Conservation (phyloP, 352 stramenopile genomes). For the Blastocystis sp. region DNA sequence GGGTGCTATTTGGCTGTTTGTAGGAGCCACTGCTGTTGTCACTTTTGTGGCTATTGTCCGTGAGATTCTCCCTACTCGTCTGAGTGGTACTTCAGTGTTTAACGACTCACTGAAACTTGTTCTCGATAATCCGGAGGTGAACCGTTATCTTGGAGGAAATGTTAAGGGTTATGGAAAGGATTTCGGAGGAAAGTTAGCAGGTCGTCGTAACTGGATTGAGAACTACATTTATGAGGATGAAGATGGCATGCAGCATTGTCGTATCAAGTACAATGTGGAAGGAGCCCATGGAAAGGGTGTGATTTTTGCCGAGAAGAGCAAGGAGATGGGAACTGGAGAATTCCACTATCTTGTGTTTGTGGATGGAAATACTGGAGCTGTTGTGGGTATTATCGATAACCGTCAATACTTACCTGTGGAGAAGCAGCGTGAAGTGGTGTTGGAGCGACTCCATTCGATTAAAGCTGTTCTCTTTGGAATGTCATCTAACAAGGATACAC, state of each 20-base stretch:
- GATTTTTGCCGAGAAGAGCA: slow-evolving; percentile 64
- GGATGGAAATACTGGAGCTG: slow-evolving; percentile 38
- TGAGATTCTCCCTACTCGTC: slow-evolving; percentile 63
- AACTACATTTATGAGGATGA: slow-evolving; percentile 64
- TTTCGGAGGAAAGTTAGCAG: slow-evolving; percentile 59
- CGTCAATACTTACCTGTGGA: slow-evolving; percentile 60
- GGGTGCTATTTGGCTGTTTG: slow-evolving; percentile 36
- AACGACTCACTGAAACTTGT: slow-evolving; percentile 61
- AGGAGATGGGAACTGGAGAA: slow-evolving; percentile 64
- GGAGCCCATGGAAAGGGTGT: slow-evolving; percentile 63
- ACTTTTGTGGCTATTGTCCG: slow-evolving; percentile 61
- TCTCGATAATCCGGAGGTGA: slow-evolving; percentile 62
- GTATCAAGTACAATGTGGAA: slow-evolving; percentile 66
- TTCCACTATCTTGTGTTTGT: slow-evolving; percentile 66
- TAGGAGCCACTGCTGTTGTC: slow-evolving; percentile 60
- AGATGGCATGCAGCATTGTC: slow-evolving; percentile 64
- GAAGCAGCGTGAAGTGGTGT: slow-evolving; percentile 64
- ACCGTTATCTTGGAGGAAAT: slow-evolving; percentile 62
- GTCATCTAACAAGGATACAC: slow-evolving; percentile 57
- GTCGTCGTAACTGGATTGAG: slow-evolving; percentile 64
- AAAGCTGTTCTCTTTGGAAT: slow-evolving; percentile 63
- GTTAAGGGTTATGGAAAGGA: slow-evolving; percentile 65
- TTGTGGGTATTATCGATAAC: slow-evolving; percentile 65
- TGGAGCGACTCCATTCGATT: slow-evolving; percentile 47
- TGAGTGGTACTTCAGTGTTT: slow-evolving; percentile 64